Percentiles rank a stretch among this genome's conserved stretches.
Evolutionary conservation across 768 basidiomycete species (phyloP).

Genomic region (Dentipellis sp.): DNA sequence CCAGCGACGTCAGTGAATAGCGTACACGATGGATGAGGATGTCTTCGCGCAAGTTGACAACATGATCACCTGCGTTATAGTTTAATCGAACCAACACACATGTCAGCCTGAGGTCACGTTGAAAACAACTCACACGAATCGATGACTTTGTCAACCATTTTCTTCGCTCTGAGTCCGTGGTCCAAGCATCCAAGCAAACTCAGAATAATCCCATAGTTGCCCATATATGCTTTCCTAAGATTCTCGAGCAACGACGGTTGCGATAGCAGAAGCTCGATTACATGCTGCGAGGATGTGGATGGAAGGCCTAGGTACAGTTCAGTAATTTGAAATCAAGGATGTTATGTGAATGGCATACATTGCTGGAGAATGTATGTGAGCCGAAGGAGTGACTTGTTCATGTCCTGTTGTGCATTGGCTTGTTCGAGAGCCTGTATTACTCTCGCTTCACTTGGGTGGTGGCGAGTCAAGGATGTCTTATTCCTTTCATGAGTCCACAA

Average conservation of each 20-base stretch:
- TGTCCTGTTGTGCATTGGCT: constrained; percentile 72
- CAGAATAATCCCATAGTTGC: constrained; percentile 86
- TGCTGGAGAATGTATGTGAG: constrained; percentile 77
- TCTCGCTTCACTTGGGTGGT: constrained; percentile 43
- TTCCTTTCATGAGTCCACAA: neutral
- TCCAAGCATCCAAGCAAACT: constrained; percentile 92
- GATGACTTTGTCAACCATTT: constrained; percentile 82
- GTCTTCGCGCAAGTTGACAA: constrained; percentile 85
- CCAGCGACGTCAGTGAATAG: constrained; percentile 76
- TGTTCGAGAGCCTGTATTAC: constrained; percentile 62
- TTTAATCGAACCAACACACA: neutral
- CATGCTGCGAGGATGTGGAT: constrained; percentile 59
- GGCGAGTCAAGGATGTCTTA: constrained; percentile 8
- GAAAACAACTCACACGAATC: constrained; percentile 45
- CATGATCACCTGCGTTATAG: constrained; percentile 64
- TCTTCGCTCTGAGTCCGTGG: constrained; percentile 77
- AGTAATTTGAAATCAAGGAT: neutral
- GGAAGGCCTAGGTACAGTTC: constrained; percentile 45
- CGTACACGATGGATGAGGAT: constrained; percentile 75
- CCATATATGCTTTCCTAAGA: constrained; percentile 83
- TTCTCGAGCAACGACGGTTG: constrained; percentile 78
- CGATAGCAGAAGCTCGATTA: constrained; percentile 75
- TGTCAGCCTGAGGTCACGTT: neutral
- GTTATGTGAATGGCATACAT: constrained; percentile 33
- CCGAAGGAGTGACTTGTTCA: constrained; percentile 64